Conservation (phyloP, 345 rosid genomes). For the Corchorus olitorius region DNA sequence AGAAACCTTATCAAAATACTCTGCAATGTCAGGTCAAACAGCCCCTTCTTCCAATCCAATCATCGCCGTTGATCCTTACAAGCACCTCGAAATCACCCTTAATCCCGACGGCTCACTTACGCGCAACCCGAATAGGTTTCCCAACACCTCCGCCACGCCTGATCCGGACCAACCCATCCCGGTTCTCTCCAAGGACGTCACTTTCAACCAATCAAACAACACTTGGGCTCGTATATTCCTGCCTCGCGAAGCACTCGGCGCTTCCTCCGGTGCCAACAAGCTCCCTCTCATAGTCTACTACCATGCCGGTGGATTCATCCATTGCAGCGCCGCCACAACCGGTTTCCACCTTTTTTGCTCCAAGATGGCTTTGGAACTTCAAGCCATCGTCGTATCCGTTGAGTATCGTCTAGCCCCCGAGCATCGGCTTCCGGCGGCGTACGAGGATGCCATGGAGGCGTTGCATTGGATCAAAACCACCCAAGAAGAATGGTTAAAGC, state of each 20-base stretch:
- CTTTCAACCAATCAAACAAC: constrained; percentile 32
- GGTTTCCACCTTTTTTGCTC: constrained; percentile 36
- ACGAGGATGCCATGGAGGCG: constrained; percentile 58
- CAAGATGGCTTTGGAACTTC: constrained; percentile 30
- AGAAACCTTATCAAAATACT: background rate
- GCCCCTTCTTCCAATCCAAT: background rate
- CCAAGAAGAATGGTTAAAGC: constrained; percentile 41
- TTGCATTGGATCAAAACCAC: constrained; percentile 38
- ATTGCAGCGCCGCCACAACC: constrained; percentile 30
- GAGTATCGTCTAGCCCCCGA: constrained; percentile 68
- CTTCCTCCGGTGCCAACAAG: constrained; percentile 16
- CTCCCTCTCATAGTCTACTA: constrained; percentile 60
- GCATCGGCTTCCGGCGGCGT: constrained; percentile 68
- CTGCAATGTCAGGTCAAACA: constrained; percentile 8
- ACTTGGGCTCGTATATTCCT: constrained; percentile 40
- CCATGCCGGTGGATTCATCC: constrained; percentile 73
- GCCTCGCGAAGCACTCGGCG: constrained; percentile 20
- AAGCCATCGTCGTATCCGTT: constrained; percentile 46
- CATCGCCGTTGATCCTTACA: constrained; percentile 35
- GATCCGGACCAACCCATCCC: constrained; percentile 16
- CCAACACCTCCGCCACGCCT: constrained; percentile 25
- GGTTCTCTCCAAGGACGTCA: constrained; percentile 40
- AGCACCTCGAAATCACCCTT: constrained; percentile 26
- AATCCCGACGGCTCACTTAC: constrained; percentile 42
- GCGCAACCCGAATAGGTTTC: constrained; percentile 24